Percentiles rank a stretch among this genome's conserved stretches.
Evolutionary conservation across 192 early-diverging fungal species (phyloP).

Genomic region (Podila epigama): DNA sequence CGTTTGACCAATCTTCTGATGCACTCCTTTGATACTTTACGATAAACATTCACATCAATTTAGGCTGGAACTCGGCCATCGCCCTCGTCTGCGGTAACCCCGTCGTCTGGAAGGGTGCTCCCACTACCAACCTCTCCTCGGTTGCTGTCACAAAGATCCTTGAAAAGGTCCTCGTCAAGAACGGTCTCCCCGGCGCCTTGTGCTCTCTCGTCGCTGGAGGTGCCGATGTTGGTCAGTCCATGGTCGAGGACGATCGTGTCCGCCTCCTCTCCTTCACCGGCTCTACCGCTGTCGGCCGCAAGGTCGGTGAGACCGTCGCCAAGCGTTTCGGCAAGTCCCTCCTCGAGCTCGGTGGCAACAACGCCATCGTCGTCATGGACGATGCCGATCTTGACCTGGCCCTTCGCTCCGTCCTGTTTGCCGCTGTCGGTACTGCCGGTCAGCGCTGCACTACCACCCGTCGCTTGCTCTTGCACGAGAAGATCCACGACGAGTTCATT

Average conservation of each 20-base stretch:
- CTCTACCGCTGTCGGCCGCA: conserved; percentile 77
- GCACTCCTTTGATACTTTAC: too few relatives aligned
- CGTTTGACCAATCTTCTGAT: background rate
- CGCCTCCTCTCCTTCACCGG: conserved; percentile 93
- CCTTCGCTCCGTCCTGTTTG: conserved; percentile 86
- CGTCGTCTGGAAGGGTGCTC: conserved; percentile 90
- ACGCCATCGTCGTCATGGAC: conserved; percentile 90
- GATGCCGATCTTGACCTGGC: conserved; percentile 93
- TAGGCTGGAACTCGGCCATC: conserved; percentile 95
- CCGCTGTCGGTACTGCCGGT: conserved; percentile 95
- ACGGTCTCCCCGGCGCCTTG: conserved; percentile 83
- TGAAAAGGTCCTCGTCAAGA: conserved; percentile 78
- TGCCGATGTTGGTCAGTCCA: conserved; percentile 81
- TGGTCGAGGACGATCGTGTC: conserved; percentile 74
- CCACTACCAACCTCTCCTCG: conserved; percentile 78
- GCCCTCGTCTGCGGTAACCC: conserved; percentile 90
- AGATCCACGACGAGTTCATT: conserved; percentile 86
- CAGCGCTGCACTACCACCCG: conserved; percentile 95
- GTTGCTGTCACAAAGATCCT: conserved; percentile 92
- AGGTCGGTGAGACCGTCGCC: conserved; percentile 84
- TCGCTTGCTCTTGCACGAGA: conserved; percentile 87
- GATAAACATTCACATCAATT: conserved; percentile 54
- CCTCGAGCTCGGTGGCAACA: conserved; percentile 95
- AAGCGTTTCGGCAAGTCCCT: conserved; percentile 87
- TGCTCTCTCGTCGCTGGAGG: conserved; percentile 87